A percentile compares a stretch with the other conserved stretches of the same genome.
Evolutionary conservation across 2,329 filamentous ascomycete species (phyloP).

Genomic region (Neobulgaria alba): DNA sequence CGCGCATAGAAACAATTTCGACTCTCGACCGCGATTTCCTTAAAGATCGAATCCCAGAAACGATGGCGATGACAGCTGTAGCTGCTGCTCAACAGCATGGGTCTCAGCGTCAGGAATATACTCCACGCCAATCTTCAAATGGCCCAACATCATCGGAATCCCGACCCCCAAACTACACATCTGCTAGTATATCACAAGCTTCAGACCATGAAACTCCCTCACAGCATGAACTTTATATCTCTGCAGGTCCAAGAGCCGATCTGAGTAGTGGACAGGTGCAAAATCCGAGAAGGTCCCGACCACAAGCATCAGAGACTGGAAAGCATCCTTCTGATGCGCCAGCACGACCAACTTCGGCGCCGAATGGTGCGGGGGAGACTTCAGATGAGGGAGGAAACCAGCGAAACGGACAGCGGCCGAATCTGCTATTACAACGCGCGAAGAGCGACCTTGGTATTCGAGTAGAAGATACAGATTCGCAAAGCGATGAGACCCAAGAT

Average conservation of each 20-base stretch:
- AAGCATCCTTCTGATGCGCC: conserved; percentile 4
- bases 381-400: conserved; percentile 19
- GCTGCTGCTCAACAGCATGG: conserved; percentile 25
- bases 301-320: too few relatives aligned
- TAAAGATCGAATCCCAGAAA: conserved; percentile 7
- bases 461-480: conserved; percentile 24
- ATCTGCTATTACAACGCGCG: conserved; percentile 31
- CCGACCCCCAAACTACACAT: conserved; percentile 22
- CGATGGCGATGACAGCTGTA: conserved; percentile 28
- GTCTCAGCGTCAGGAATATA: conserved; percentile 23
- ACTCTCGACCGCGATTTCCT: too few relatives aligned
- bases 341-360: conserved; percentile 15
- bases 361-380: conserved; percentile 18
- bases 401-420: conserved; percentile 15
- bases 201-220: conserved; percentile 15
- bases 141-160: conserved; percentile 20
- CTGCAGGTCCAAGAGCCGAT: conserved; percentile 15
- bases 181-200: too few relatives aligned
- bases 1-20: too few relatives aligned
- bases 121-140: conserved; percentile 23
- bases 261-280: conserved; percentile 22
- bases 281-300: too few relatives aligned
- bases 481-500: conserved; percentile 22
- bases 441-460: conserved; percentile 43
- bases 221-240: conserved; percentile 18